Percentiles rank a stretch among this genome's conserved stretches.
Evolutionary conservation across 2,329 filamentous ascomycete species (phyloP).

Genomic region (Diatrype stigma): DNA sequence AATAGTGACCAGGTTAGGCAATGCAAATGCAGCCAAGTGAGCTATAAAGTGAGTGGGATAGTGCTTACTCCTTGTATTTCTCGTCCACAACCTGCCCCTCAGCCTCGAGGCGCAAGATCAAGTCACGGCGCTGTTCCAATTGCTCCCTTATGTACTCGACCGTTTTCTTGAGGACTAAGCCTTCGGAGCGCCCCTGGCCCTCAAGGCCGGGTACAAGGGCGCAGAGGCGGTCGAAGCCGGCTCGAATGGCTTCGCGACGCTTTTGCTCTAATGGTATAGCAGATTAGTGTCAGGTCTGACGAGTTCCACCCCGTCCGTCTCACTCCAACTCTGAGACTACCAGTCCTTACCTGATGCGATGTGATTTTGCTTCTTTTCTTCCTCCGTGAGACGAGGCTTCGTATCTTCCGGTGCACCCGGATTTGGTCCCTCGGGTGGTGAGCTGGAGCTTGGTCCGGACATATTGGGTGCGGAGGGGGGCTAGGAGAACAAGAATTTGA

Average conservation of each 20-base stretch:
- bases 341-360: conserved; percentile 45
- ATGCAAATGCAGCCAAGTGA: background rate
- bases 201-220: conserved; percentile 76
- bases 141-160: conserved; percentile 62
- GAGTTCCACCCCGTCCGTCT: too few relatives aligned
- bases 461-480: background rate
- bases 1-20: background rate
- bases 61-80: conserved; percentile 37
- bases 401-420: conserved; percentile 32
- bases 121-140: conserved; percentile 51
- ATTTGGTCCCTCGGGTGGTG: background rate
- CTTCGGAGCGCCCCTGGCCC: conserved; percentile 81
- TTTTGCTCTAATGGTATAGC: conserved; percentile 41
- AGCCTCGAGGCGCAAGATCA: conserved; percentile 53
- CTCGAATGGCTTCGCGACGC: conserved; percentile 70
- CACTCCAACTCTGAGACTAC: background rate
- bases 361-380: conserved; percentile 53
- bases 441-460: background rate
- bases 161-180: conserved; percentile 71
- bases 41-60: too few relatives aligned
- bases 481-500: too few relatives aligned
- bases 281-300: background rate
- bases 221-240: conserved; percentile 78
- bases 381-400: conserved; percentile 48
- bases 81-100: conserved; percentile 51